Evolutionary conservation across 169 alveolate genomes (phyloP), one percentile per base, ranked within the genome.

Genomic region (Cryptosporidium sp.): DNA sequence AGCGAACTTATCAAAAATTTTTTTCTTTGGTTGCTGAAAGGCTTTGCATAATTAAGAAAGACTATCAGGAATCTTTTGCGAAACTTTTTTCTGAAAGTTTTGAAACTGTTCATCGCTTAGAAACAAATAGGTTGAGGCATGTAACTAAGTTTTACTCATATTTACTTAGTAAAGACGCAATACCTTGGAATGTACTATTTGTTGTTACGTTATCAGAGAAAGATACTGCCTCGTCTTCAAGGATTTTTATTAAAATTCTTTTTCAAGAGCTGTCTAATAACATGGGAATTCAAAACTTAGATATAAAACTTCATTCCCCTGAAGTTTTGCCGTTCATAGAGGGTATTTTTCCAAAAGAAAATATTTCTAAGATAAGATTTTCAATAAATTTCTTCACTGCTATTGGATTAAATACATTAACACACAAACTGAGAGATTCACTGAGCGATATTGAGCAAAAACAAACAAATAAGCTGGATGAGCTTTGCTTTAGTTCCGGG

Each of bases 311-410:
- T 18, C 91, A 93, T 65, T 97, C 96, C 70, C 96, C 96, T 21
- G 97, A 95, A 61, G 86, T 97, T 14, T 59, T 89, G 51, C 97
- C 97, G 58, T 94, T 94, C 75, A 92, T 96, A 45, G 86, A 86
- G n/a, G 99, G 99, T 3, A 74, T 98, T 52, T 97, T 98, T 91
- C 99, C 99, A 18, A 92, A 89, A 70, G 99, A 98, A 84, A 93
- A 96, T 73, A 98, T 99, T 0, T 96, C 95, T 91, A 95, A 97
- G 92, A 96, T 98, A 50, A 95, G 99, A 71, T 98, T 98, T 93
- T 95, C 99, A 85, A 97, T 97, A 71, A 98, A 98, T 94, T 98
- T 97, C 93, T 98, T 97, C 93, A 97, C 99, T 10, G 98, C 99
- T 26, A 98, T 98, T 70, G 99, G 99, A 0, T 91, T 98, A 41